These are phyloP conservation scores for Trichosporon coremiiforme DNA, from an alignment of 1,284 basidiomycete genomes.

Conservation along the genomic window DNA sequence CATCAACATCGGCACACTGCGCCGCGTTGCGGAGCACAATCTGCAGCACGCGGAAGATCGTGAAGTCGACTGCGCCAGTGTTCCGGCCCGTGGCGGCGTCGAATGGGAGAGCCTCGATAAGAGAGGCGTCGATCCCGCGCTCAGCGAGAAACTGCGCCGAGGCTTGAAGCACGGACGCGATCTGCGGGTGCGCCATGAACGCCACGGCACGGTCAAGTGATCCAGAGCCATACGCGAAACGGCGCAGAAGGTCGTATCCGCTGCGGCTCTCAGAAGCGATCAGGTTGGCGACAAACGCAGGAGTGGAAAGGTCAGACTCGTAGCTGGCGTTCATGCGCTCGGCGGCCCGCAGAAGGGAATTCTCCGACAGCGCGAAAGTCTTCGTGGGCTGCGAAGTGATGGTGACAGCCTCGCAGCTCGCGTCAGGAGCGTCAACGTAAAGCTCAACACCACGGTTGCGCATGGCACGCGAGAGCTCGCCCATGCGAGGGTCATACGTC, in stretches of 20 bases:
- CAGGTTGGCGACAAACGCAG: slow-evolving; percentile 26
- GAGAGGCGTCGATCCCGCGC: slow-evolving; percentile 16
- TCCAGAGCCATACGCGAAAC: not conserved
- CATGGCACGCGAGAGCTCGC: slow-evolving; percentile 97
- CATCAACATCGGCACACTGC: slow-evolving; percentile 28
- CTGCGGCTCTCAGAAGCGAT: slow-evolving; percentile 27
- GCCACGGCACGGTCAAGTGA: not conserved
- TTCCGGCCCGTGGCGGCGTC: slow-evolving; percentile 44
- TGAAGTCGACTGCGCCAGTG: slow-evolving; percentile 25
- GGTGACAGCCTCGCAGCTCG: not conserved
- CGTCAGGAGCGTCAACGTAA: slow-evolving; percentile 40
- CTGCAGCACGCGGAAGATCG: slow-evolving; percentile 37
- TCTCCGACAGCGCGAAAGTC: slow-evolving; percentile 27
- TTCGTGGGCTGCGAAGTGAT: not conserved
- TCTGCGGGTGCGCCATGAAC: slow-evolving; percentile 12
- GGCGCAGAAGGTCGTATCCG: not conserved
- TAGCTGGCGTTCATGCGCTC: slow-evolving; percentile 19
- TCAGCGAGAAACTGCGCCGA: slow-evolving; percentile 26
- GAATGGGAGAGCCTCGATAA: slow-evolving; percentile 34
- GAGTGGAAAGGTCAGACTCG: not conserved
- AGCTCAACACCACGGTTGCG: slow-evolving; percentile 95
- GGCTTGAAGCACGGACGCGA: not conserved
- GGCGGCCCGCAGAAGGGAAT: slow-evolving; percentile 18
- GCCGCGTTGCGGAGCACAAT: slow-evolving; percentile 39
- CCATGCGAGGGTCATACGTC: slow-evolving; percentile 85